A percentile compares a stretch with the other conserved stretches of the same genome.
Evolutionary conservation across 179 eudicot species (phyloP).

Genomic region (Silene noctiflora): DNA sequence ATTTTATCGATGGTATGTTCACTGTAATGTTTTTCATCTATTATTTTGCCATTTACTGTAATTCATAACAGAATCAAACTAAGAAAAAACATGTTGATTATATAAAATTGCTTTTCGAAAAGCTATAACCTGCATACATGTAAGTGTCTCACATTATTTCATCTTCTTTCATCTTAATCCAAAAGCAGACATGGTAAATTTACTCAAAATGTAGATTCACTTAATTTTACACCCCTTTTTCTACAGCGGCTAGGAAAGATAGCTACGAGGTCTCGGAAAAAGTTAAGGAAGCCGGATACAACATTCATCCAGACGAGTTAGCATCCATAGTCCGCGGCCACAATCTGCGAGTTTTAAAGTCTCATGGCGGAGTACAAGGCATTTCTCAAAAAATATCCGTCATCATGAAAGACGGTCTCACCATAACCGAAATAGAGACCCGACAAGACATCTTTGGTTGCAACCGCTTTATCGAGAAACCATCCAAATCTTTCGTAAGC

Average conservation of each 20-base stretch:
- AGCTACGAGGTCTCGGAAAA: slow-evolving; percentile 43
- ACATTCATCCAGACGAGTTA: slow-evolving; percentile 59
- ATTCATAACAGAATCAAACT: too few relatives aligned
- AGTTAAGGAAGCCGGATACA: slow-evolving; percentile 55
- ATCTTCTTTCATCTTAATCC: too few relatives aligned
- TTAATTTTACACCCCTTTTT: not conserved
- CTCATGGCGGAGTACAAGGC: slow-evolving; percentile 60
- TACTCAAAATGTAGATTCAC: too few relatives aligned
- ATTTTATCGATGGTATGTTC: slow-evolving; percentile 68
- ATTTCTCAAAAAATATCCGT: slow-evolving; percentile 41
- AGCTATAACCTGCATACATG: too few relatives aligned
- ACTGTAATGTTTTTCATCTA: not conserved
- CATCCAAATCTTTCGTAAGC: slow-evolving; percentile 47
- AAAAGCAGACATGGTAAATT: too few relatives aligned
- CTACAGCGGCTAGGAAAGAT: slow-evolving; percentile 40
- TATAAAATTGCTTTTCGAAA: too few relatives aligned
- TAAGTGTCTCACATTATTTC: too few relatives aligned
- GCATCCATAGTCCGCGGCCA: slow-evolving; percentile 51
- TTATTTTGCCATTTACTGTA: not conserved
- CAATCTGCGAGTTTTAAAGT: slow-evolving; percentile 28
- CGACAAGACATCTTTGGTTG: slow-evolving; percentile 52
- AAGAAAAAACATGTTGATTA: too few relatives aligned
- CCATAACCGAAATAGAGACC: slow-evolving; percentile 27
- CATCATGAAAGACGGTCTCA: slow-evolving; percentile 40
- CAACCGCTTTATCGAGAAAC: slow-evolving; percentile 55